Evolutionary conservation across 148 eudicot species (phyloP).

Genomic region (Amaranthus cruentus): DNA sequence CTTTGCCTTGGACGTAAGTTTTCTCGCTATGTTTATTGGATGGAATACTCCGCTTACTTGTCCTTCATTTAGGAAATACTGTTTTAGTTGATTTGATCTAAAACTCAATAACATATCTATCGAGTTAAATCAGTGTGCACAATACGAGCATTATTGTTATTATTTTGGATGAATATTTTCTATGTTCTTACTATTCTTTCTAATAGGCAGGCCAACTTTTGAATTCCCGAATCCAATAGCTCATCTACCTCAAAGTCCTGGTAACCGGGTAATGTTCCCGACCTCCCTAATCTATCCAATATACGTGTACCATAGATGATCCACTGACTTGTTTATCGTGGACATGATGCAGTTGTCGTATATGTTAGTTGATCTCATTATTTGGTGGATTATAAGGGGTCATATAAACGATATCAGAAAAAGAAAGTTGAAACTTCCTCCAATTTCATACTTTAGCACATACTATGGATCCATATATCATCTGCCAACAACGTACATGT

Average conservation of each 20-base stretch:
- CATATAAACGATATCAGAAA: constrained; percentile 73
- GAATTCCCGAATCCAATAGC: constrained; percentile 90
- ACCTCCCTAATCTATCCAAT: background rate
- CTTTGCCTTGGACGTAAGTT: constrained; percentile 98
- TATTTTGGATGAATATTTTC: background rate
- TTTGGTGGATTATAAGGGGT: constrained; percentile 88
- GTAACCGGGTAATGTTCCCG: constrained; percentile 63
- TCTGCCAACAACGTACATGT: constrained; percentile 89
- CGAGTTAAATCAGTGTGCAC: background rate
- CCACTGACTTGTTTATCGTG: constrained; percentile 7
- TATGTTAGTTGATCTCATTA: constrained; percentile 68
- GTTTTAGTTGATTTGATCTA: background rate
- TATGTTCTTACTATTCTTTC: constrained; percentile 14
- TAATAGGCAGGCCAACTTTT: constrained; percentile 78
- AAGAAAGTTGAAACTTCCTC: constrained; percentile 72
- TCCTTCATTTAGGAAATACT: background rate
- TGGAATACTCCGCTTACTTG: background rate
- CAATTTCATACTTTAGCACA: constrained; percentile 81
- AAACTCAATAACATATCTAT: background rate
- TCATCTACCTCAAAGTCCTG: constrained; percentile 79
- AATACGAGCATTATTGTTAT: background rate
- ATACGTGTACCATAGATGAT: background rate
- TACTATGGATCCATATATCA: constrained; percentile 78
- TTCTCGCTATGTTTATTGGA: constrained; percentile 1
- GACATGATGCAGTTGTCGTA: constrained; percentile 70